Evolutionary conservation across 2,329 filamentous ascomycete species (phyloP).

Genomic region (Coniochaeta sp.): DNA sequence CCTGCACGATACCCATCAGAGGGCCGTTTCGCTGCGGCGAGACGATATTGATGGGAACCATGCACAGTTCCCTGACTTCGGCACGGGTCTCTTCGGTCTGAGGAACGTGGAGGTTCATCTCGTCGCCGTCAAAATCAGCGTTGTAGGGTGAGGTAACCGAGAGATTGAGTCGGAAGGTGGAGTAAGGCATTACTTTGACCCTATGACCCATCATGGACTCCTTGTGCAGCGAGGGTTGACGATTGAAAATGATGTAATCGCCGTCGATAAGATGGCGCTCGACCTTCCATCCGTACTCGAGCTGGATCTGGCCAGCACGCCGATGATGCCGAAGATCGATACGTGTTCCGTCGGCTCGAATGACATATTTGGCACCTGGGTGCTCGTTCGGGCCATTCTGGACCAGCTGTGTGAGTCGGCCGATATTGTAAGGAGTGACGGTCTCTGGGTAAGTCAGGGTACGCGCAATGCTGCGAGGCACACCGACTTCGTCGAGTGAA

Average conservation of each 20-base stretch:
- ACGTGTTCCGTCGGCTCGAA: conserved; percentile 84
- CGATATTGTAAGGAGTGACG: conserved; percentile 96
- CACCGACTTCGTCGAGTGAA: conserved; percentile 93
- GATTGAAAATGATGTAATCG: conserved; percentile 99
- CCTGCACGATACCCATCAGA: conserved; percentile 98
- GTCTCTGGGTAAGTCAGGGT: conserved; percentile 95
- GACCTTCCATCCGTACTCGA: conserved; percentile 98
- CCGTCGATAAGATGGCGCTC: conserved; percentile 94
- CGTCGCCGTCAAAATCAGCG: conserved; percentile 98
- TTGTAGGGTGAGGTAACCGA: conserved; percentile 99
- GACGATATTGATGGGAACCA: conserved; percentile 98
- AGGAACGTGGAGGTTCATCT: conserved; percentile 99
- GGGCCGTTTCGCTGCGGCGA: conserved; percentile 95
- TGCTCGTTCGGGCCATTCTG: conserved; percentile 92
- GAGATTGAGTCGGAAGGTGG: conserved; percentile 93
- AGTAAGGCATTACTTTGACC: conserved; percentile 97
- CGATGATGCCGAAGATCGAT: conserved; percentile 94
- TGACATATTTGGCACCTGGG: conserved; percentile 93
- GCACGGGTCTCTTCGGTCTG: conserved; percentile 95
- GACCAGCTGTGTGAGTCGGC: conserved; percentile 80
- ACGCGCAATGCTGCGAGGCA: conserved; percentile 85
- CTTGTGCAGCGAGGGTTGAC: conserved; percentile 97
- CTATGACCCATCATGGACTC: conserved; percentile 99
- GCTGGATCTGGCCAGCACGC: conserved; percentile 72
- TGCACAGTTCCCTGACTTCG: conserved; percentile 87